These are phyloP conservation scores for Heimioporus sp. DNA, from an alignment of 768 basidiomycete species.

Conservation along the genomic window DNA sequence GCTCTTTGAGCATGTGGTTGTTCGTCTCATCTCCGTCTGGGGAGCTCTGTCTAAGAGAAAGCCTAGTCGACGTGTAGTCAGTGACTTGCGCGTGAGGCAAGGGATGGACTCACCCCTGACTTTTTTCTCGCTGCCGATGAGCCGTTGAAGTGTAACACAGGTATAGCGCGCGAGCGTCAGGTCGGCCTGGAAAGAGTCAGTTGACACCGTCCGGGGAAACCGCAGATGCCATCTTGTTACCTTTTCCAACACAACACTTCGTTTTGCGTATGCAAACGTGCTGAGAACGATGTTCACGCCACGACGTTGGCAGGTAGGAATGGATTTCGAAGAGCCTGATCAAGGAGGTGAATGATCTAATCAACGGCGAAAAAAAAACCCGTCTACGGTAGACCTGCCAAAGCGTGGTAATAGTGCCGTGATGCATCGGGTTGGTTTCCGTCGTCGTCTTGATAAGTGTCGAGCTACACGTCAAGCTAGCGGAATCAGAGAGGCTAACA, in stretches of 20 bases:
- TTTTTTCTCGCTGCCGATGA: conserved; percentile 94
- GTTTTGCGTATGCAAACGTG: conserved; percentile 88
- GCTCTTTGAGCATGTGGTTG: conserved; percentile 77
- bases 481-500: background rate
- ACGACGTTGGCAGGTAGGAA: conserved; percentile 86
- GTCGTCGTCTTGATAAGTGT: conserved; percentile 94
- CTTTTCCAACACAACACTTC: conserved; percentile 74
- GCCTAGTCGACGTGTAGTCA: conserved; percentile 42
- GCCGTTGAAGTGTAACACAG: conserved; percentile 86
- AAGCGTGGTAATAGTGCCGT: conserved; percentile 80
- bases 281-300: conserved; percentile 95
- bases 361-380: background rate
- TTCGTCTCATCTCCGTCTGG: conserved; percentile 88
- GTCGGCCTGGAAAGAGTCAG: conserved; percentile 56
- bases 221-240: conserved; percentile 65
- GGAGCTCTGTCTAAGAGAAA: conserved; percentile 85
- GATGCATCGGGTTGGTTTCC: conserved; percentile 80
- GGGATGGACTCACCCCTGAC: conserved; percentile 68
- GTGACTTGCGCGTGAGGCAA: background rate
- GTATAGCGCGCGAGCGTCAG: conserved; percentile 92
- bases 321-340: conserved; percentile 77
- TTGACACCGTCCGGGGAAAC: background rate
- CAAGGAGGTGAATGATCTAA: background rate
- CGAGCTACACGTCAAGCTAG: conserved; percentile 85
- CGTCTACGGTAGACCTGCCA: conserved; percentile 96